Conservation (phyloP, 805 yeast genomes). For the Scheffersomyces amazonensis region DNA sequence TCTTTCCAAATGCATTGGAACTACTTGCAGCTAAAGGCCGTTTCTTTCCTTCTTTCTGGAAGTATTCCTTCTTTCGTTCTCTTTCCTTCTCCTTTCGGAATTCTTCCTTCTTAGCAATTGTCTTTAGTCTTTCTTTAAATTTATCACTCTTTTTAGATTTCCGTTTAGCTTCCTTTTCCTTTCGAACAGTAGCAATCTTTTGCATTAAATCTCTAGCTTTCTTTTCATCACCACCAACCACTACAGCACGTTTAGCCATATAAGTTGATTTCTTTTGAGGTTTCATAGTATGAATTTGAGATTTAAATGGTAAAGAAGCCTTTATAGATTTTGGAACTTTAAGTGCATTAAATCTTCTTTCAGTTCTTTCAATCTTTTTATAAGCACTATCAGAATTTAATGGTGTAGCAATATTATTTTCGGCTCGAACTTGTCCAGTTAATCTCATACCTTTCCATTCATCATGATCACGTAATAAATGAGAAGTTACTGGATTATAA, state of each 20-base stretch:
- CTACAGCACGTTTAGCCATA: slow-evolving; percentile 87
- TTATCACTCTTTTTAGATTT: slow-evolving; percentile 70
- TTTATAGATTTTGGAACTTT: slow-evolving; percentile 80
- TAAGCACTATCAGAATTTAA: slow-evolving; percentile 48
- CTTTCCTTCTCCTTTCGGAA: slow-evolving; percentile 69
- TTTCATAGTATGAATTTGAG: slow-evolving; percentile 85
- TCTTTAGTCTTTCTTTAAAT: slow-evolving; percentile 72
- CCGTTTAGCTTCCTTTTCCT: slow-evolving; percentile 80
- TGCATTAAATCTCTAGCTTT: slow-evolving; percentile 87
- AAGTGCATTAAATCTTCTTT: slow-evolving; percentile 83
- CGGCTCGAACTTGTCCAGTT: slow-evolving; percentile 92
- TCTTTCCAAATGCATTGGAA: slow-evolving; percentile 32
- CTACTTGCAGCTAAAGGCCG: slow-evolving; percentile 41
- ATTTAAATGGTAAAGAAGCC: slow-evolving; percentile 81
- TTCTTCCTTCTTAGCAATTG: slow-evolving; percentile 71
- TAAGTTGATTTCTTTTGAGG: slow-evolving; percentile 84
- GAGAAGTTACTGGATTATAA: slow-evolving; percentile 94
- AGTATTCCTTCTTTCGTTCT: slow-evolving; percentile 84
- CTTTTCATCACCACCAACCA: slow-evolving; percentile 88
- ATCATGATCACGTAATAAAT: slow-evolving; percentile 69
- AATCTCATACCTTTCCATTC: slow-evolving; percentile 97
- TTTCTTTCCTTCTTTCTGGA: slow-evolving; percentile 68
- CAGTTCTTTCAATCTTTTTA: slow-evolving; percentile 75
- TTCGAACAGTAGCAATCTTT: slow-evolving; percentile 79
- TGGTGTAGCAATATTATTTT: slow-evolving; percentile 62